These are phyloP conservation scores for Simplicillium sp. DNA, from an alignment of 2,329 filamentous ascomycete species.

Conservation along the genomic window DNA sequence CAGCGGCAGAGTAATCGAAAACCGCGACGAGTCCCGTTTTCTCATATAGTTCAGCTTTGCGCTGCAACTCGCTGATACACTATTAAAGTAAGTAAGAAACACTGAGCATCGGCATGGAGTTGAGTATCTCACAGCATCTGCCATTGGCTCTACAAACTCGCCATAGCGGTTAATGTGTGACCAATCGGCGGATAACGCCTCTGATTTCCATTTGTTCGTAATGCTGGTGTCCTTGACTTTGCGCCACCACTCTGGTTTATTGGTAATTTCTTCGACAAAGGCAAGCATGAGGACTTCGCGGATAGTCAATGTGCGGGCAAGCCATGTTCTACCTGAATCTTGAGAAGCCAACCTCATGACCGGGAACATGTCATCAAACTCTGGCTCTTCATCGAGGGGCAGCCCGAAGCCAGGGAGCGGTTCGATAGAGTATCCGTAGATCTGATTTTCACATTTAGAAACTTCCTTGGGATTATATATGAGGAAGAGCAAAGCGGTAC, in stretches of 20 bases:
- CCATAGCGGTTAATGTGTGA: constrained; percentile 9
- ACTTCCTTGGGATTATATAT: too few species aligned
- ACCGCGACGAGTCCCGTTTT: constrained; percentile 21
- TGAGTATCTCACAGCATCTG: constrained; percentile 14
- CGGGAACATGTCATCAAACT: constrained; percentile 9
- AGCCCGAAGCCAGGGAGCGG: constrained; percentile 16
- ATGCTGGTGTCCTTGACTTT: constrained; percentile 18
- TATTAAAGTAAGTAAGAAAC: constrained; percentile 7
- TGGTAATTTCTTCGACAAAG: constrained; percentile 20
- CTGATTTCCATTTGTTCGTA: constrained; percentile 16
- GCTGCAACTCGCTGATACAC: constrained; percentile 22
- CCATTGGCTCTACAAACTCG: constrained; percentile 20
- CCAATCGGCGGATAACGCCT: constrained; percentile 21
- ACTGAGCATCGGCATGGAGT: not conserved
- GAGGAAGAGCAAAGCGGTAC: too few species aligned
- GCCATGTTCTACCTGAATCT: constrained; percentile 11
- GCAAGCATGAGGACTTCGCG: constrained; percentile 23
- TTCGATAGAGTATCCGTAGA: too few species aligned
- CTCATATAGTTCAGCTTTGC: constrained; percentile 22
- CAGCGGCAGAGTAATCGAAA: constrained; percentile 20
- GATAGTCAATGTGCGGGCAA: constrained; percentile 16
- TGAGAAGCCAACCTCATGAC: constrained; percentile 7
- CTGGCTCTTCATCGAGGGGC: constrained; percentile 9
- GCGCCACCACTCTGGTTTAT: constrained; percentile 24
- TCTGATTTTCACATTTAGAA: too few species aligned